Percentiles rank a stretch among this genome's conserved stretches.
phyloP scores from a whole-genome alignment of 257 asterid genomes.

The Ligustrum vulgare region DNA sequence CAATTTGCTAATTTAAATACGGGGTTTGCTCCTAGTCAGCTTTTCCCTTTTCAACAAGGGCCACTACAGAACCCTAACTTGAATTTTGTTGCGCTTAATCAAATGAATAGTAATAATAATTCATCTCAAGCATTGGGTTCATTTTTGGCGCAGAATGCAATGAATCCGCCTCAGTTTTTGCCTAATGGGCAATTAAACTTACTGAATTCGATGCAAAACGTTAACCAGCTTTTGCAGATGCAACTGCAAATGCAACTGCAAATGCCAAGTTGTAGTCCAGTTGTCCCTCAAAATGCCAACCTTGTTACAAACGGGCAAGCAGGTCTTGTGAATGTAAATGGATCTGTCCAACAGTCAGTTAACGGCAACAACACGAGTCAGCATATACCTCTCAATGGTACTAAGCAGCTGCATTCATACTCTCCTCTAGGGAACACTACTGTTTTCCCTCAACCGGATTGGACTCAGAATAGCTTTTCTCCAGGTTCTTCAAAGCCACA shows the following conservation, averaged over 20 bases:
- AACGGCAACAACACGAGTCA: constrained; percentile 32
- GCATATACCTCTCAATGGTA: constrained; percentile 32
- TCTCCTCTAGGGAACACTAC: constrained; percentile 24
- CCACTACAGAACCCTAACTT: constrained; percentile 31
- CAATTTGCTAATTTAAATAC: constrained; percentile 44
- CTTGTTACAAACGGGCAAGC: constrained; percentile 36
- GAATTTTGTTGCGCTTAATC: constrained; percentile 21
- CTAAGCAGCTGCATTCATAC: constrained; percentile 30
- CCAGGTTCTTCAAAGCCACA: constrained; percentile 39
- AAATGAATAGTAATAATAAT: constrained; percentile 24
- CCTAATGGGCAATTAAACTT: constrained; percentile 45
- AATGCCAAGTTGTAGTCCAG: constrained; percentile 36
- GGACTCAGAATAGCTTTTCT: constrained; percentile 29
- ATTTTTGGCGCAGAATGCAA: constrained; percentile 39
- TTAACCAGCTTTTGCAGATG: constrained; percentile 57
- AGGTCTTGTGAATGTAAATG: constrained; percentile 37
- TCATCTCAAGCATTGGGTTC: constrained; percentile 34
- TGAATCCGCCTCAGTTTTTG: constrained; percentile 46
- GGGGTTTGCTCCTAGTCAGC: constrained; percentile 39
- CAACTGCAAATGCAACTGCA: constrained; percentile 44
- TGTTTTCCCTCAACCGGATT: constrained; percentile 30
- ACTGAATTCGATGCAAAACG: constrained; percentile 51
- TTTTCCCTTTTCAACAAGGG: constrained; percentile 48
- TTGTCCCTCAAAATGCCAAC: constrained; percentile 40
- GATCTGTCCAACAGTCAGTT: constrained; percentile 33